Conservation (phyloP, 164 flowering plant genomes). For the Aristolochia fimbriata region DNA sequence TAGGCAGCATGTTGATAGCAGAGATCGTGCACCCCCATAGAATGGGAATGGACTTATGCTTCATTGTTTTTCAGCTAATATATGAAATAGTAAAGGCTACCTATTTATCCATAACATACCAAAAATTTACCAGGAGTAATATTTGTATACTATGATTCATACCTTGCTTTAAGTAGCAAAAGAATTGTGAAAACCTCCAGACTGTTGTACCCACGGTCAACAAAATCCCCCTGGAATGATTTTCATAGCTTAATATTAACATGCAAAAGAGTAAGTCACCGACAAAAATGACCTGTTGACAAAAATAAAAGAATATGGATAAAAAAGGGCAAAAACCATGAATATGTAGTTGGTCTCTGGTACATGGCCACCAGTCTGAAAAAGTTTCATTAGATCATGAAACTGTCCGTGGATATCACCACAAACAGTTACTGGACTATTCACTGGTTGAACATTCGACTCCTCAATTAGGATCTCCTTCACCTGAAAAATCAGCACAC, state of each 20-base stretch:
- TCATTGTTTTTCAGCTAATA: too few species aligned
- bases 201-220: constrained; percentile 97
- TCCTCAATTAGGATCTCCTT: constrained; percentile 95
- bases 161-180: constrained; percentile 99
- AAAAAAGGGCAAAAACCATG: constrained; percentile 43
- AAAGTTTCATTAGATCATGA: constrained; percentile 94
- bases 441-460: constrained; percentile 97
- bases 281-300: too few species aligned
- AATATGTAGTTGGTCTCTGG: constrained; percentile 97
- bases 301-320: background rate
- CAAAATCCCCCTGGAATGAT: constrained; percentile 85
- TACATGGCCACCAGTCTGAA: constrained; percentile 96
- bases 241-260: background rate
- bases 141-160: background rate
- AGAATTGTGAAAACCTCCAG: constrained; percentile 96
- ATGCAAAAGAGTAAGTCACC: background rate
- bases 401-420: constrained; percentile 98
- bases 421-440: constrained; percentile 97
- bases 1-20: too few species aligned
- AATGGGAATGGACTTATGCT: too few species aligned
- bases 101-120: too few species aligned
- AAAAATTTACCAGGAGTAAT: too few species aligned
- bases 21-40: too few species aligned
- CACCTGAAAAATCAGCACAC: constrained; percentile 31
- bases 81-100: too few species aligned